Conservation (phyloP, 2,329 filamentous ascomycete species). For the Alternaria rosae region DNA sequence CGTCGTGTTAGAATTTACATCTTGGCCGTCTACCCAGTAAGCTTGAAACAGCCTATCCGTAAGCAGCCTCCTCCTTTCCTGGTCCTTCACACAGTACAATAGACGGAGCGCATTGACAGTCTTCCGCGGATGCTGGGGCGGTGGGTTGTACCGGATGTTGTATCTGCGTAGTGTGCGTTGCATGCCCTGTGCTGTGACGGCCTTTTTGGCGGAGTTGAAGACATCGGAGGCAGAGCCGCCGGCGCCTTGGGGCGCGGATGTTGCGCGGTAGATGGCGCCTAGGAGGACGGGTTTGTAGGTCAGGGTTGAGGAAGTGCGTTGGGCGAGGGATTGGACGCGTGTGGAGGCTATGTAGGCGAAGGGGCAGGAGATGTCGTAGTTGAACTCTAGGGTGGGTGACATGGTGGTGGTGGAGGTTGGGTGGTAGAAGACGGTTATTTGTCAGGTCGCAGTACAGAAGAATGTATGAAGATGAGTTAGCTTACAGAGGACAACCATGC, state of each 20-base stretch:
- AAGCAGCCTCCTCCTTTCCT: slow-evolving; percentile 25
- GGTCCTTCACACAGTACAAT: slow-evolving; percentile 32
- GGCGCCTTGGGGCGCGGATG: slow-evolving; percentile 46
- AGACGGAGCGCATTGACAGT: slow-evolving; percentile 44
- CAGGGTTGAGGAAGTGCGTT: slow-evolving; percentile 34
- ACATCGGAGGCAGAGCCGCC: slow-evolving; percentile 46
- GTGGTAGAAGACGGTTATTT: accelerated
- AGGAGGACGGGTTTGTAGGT: slow-evolving; percentile 43
- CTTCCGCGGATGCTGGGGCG: slow-evolving; percentile 43
- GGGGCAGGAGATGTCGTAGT: slow-evolving; percentile 48
- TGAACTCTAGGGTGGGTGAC: slow-evolving; percentile 29
- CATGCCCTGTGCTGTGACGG: slow-evolving; percentile 38
- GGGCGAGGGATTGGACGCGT: slow-evolving; percentile 38
- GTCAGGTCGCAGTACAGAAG: neutral
- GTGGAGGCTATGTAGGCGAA: slow-evolving; percentile 51
- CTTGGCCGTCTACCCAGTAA: slow-evolving; percentile 45
- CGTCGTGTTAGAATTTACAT: slow-evolving; percentile 31
- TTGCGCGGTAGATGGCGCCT: slow-evolving; percentile 47
- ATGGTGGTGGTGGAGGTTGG: neutral
- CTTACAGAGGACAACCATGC: neutral
- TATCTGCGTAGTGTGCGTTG: slow-evolving; percentile 41
- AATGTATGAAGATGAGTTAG: neutral
- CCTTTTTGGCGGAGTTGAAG: slow-evolving; percentile 45
- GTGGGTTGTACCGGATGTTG: slow-evolving; percentile 40
- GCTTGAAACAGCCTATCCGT: slow-evolving; percentile 39